Evolutionary conservation across 129 eudicot species (phyloP), one percentile per base, ranked within the genome.

Genomic region (Artemisia argyi): DNA sequence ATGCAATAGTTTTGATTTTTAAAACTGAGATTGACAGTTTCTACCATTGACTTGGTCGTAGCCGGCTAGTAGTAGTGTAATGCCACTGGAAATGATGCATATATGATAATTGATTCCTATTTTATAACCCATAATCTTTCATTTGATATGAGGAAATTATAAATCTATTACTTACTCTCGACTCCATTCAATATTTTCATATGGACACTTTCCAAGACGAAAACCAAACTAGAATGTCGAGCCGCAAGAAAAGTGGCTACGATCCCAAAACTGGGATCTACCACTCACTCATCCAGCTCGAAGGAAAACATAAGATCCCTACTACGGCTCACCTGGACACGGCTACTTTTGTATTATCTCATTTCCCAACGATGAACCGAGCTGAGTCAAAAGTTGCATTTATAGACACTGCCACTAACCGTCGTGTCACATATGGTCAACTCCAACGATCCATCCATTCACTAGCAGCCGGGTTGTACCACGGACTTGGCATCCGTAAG

Each of bases 381-480:
- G 84, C 93, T 2, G 91, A 83, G 60, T 68, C 83, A 4, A 85
- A 68, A 65, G 69, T 87, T 9, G 97, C 94, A 3, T 87, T 90
- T 39, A 78, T 87, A 7, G 91, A 90, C 84, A 69, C 91, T 3
- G 74, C 80, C n/a, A 85, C 83, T 0, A 72, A 69, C 67, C 82
- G 28, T 4, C 65, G 26, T 20, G 54, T 90, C 83, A 90, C 97
- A 3, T 87, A 87, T 32, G 80, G 77, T 17, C 83, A 90, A 69
- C 95, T 90, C 65, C 66, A 47, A 47, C 78, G 79, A 6, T 85
- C 97, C 26, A 73, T 90, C 69, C 53, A 69, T 53, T 71, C 79
- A 3, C 83, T 90, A 3, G 91, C 95, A 11, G 74, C 87, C 0
- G 91, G 86, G n/a, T 59, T 90, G 54, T 77, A 81, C 63, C 88